These are phyloP conservation scores for Lepidopterella palustris DNA, from an alignment of 495 filamentous ascomycete species.

Conservation along the genomic window DNA sequence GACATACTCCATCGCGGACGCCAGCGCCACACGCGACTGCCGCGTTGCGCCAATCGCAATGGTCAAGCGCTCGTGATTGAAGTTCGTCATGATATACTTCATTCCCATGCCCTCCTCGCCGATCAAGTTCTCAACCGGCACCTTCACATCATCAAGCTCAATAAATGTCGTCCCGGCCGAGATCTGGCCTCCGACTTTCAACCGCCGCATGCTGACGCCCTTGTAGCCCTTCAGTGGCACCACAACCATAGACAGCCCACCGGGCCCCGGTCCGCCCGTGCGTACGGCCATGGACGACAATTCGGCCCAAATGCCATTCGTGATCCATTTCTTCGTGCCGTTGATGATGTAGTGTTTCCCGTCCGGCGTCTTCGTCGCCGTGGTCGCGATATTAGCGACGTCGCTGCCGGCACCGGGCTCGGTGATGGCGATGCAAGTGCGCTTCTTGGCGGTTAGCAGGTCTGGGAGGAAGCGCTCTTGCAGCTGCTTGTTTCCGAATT, in stretches of 20 bases:
- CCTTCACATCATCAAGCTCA: conserved; percentile 64
- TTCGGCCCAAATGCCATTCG: conserved; percentile 70
- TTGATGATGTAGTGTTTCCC: conserved; percentile 66
- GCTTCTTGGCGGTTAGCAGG: conserved; percentile 57
- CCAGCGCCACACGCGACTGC: conserved; percentile 56
- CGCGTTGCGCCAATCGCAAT: conserved; percentile 59
- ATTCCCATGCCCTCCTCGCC: conserved; percentile 67
- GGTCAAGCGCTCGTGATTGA: conserved; percentile 71
- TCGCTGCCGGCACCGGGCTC: conserved; percentile 68
- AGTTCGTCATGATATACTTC: conserved; percentile 74
- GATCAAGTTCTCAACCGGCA: conserved; percentile 62
- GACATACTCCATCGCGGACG: conserved; percentile 59
- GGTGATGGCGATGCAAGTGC: conserved; percentile 70
- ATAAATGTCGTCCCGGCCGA: conserved; percentile 69
- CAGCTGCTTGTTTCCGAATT: conserved; percentile 54
- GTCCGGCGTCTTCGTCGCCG: conserved; percentile 55
- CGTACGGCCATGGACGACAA: conserved; percentile 68
- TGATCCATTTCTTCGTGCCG: conserved; percentile 79
- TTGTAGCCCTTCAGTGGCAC: conserved; percentile 58
- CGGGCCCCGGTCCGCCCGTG: conserved; percentile 58
- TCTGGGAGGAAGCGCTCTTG: conserved; percentile 61
- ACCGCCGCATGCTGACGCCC: conserved; percentile 59
- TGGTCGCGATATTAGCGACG: conserved; percentile 63
- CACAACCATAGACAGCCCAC: conserved; percentile 60
- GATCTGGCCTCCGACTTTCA: conserved; percentile 54